Conservation (phyloP, 2,329 filamentous ascomycete species). For the Didymellaceae sp. region DNA sequence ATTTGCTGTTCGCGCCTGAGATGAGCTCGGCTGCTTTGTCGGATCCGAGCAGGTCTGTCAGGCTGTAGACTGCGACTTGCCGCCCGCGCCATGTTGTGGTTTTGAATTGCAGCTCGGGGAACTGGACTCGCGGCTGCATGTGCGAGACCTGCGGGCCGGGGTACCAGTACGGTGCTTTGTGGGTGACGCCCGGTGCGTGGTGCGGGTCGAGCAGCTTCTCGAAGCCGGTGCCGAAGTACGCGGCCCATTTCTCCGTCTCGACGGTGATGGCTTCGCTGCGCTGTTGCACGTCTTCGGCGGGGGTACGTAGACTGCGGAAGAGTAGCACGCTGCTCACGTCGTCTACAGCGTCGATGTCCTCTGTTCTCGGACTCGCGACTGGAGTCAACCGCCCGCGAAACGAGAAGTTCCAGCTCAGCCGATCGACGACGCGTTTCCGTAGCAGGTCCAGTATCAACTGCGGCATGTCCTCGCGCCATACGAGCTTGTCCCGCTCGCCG, state of each 20-base stretch:
- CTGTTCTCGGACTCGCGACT: slow-evolving; percentile 26
- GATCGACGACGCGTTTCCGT: slow-evolving; percentile 44
- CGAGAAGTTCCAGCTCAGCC: slow-evolving; percentile 46
- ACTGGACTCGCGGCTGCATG: slow-evolving; percentile 36
- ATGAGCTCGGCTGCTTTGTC: slow-evolving; percentile 35
- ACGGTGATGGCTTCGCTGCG: slow-evolving; percentile 20
- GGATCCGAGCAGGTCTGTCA: slow-evolving; percentile 43
- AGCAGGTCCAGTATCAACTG: slow-evolving; percentile 50
- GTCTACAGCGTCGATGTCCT: slow-evolving; percentile 34
- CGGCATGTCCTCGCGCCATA: slow-evolving; percentile 59
- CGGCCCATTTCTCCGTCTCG: slow-evolving; percentile 33
- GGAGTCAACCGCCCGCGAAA: slow-evolving; percentile 31
- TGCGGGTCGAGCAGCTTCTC: slow-evolving; percentile 35
- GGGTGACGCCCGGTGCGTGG: slow-evolving; percentile 26
- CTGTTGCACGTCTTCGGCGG: slow-evolving; percentile 31
- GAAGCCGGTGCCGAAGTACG: slow-evolving; percentile 25
- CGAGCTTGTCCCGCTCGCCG: slow-evolving; percentile 41
- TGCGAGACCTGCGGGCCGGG: background rate
- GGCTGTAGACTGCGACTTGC: slow-evolving; percentile 44
- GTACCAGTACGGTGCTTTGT: slow-evolving; percentile 38
- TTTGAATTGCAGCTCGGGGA: slow-evolving; percentile 40
- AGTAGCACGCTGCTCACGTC: slow-evolving; percentile 40
- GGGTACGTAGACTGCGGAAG: slow-evolving; percentile 33
- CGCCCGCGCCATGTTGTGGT: slow-evolving; percentile 39
- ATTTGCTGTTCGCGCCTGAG: slow-evolving; percentile 21